Evolutionary conservation across 371 early-diverging fungal species (phyloP).

Genomic region (Lichtheimia corymbifera): DNA sequence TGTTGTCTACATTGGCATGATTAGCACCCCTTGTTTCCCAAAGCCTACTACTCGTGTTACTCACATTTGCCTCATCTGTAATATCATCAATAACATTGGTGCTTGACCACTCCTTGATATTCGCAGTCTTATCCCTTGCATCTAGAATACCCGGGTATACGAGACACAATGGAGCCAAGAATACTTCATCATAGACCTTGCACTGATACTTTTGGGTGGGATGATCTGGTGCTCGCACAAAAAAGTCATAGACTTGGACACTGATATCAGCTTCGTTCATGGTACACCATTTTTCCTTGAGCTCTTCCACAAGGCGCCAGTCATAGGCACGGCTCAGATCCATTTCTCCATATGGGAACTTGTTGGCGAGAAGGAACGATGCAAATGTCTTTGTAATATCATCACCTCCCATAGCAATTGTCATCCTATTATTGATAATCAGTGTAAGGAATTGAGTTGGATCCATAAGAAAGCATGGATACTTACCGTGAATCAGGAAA

Average conservation of each 20-base stretch:
- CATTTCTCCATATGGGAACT: slow-evolving; percentile 77
- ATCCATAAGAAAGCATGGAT: neutral
- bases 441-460: neutral
- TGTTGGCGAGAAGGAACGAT: slow-evolving; percentile 61
- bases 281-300: slow-evolving; percentile 83
- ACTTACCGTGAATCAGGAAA: slow-evolving; percentile 63
- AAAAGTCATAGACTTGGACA: slow-evolving; percentile 80
- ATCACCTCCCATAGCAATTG: slow-evolving; percentile 75
- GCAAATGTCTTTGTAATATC: slow-evolving; percentile 80
- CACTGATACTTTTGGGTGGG: slow-evolving; percentile 75
- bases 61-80: slow-evolving; percentile 36
- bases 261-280: slow-evolving; percentile 82
- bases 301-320: slow-evolving; percentile 69
- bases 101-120: slow-evolving; percentile 20
- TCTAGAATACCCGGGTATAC: slow-evolving; percentile 60
- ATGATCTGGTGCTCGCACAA: slow-evolving; percentile 71
- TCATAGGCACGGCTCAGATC: slow-evolving; percentile 65
- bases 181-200: slow-evolving; percentile 87
- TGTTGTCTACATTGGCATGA: neutral
- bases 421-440: slow-evolving; percentile 19
- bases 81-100: slow-evolving; percentile 38
- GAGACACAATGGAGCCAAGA: slow-evolving; percentile 72
- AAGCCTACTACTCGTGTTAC: neutral
- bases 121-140: slow-evolving; percentile 18
- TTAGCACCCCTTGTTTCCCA: no score